A percentile compares a stretch with the other conserved stretches of the same genome.
Evolutionary conservation across 2,329 filamentous ascomycete species (phyloP).

Genomic region (Beauveria sp.): DNA sequence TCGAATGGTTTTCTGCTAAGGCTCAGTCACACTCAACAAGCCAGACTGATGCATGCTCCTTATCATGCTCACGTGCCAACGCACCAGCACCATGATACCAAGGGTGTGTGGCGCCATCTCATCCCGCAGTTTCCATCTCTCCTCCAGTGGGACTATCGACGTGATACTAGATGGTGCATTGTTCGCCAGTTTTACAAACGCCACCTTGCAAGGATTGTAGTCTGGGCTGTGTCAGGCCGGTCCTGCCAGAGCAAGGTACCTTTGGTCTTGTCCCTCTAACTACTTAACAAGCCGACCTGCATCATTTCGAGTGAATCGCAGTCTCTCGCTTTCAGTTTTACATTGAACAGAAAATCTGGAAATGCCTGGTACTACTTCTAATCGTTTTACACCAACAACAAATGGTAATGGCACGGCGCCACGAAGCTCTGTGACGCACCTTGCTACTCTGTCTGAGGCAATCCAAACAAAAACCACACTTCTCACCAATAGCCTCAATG

Average conservation of each 20-base stretch:
- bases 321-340: not conserved
- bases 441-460: conserved; percentile 13
- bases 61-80: not conserved
- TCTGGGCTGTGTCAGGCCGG: not conserved
- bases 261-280: not conserved
- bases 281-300: conserved; percentile 1
- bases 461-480: conserved; percentile 17
- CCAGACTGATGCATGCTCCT: not conserved
- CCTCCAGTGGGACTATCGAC: conserved; percentile 5
- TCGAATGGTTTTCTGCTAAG: not conserved
- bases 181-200: not conserved
- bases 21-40: not conserved
- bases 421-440: conserved; percentile 12
- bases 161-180: conserved; percentile 2
- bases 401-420: not conserved
- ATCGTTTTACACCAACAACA: not conserved
- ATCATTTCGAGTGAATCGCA: too few relatives aligned
- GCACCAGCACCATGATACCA: not conserved
- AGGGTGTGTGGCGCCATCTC: not conserved
- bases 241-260: not conserved
- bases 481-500: conserved; percentile 13
- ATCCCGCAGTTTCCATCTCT: not conserved
- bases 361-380: not conserved
- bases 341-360: not conserved
- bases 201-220: not conserved